phyloP scores from a whole-genome alignment of 129 eudicot species.

The Flaveria sonorensis region DNA sequence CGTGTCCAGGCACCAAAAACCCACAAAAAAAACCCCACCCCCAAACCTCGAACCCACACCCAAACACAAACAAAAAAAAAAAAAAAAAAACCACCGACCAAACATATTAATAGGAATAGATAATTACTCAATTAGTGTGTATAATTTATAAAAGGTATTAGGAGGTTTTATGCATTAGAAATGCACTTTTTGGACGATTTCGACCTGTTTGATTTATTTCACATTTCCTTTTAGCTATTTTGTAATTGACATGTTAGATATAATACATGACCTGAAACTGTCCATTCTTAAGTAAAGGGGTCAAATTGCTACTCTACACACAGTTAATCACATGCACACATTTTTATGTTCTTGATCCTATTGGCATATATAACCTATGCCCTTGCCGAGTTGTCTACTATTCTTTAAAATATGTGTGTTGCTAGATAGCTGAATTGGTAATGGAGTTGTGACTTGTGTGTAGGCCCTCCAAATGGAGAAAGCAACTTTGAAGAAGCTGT shows the following conservation, averaged over 20 bases:
- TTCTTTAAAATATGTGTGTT: background rate
- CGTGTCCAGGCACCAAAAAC: no score
- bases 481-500: slow-evolving; percentile 40
- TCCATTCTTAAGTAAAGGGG: background rate
- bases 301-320: background rate
- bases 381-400: background rate
- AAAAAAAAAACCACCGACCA: no score
- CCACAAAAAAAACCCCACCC: no score
- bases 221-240: background rate
- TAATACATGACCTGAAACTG: background rate
- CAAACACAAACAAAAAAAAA: no score
- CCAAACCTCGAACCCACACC: no score
- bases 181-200: background rate
- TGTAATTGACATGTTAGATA: background rate
- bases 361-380: background rate
- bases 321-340: background rate
- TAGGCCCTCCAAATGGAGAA: slow-evolving; percentile 37
- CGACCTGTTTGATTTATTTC: background rate
- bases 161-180: background rate
- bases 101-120: no score
- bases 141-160: background rate
- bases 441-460: slow-evolving; percentile 19
- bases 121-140: background rate
- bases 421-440: background rate
- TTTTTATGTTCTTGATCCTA: background rate